phyloP scores from a whole-genome alignment of 1,284 basidiomycete species.

The Kalmanozyma brasiliensis region DNA sequence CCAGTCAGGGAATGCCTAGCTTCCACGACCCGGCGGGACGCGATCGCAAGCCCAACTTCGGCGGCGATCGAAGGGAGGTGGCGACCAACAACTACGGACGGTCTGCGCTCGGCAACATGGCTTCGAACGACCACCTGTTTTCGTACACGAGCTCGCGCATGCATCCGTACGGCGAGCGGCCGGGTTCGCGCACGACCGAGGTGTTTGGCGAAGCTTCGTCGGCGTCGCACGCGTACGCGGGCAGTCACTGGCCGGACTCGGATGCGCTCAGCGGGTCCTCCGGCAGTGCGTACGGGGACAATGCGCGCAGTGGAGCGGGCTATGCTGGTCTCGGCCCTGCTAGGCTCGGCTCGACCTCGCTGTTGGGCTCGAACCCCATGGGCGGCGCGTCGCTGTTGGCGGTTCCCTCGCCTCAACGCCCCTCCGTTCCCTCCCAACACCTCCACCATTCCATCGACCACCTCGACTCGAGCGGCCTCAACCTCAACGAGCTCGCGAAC shows the following conservation, averaged over 20 bases:
- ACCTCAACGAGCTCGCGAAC: slow-evolving; percentile 1
- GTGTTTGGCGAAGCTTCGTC: slow-evolving; percentile 5
- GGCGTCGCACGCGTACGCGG: slow-evolving; percentile 1
- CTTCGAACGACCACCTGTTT: slow-evolving; percentile 5
- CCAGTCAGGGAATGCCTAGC: slow-evolving; percentile 1
- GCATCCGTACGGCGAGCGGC: slow-evolving; percentile 33
- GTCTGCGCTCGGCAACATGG: slow-evolving; percentile 5
- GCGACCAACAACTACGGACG: slow-evolving; percentile 11
- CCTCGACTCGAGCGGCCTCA: slow-evolving; percentile 12
- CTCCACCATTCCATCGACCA: slow-evolving; percentile 14
- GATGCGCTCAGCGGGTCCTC: slow-evolving; percentile 9
- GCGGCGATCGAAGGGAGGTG: slow-evolving; percentile 15
- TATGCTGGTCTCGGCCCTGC: background rate
- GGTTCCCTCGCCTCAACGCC: slow-evolving; percentile 9
- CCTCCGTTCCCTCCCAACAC: slow-evolving; percentile 29
- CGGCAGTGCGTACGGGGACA: slow-evolving; percentile 13
- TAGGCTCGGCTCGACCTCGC: slow-evolving; percentile 1
- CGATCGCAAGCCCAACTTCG: slow-evolving; percentile 14
- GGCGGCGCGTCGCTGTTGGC: slow-evolving; percentile 12
- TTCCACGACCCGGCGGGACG: slow-evolving; percentile 16
- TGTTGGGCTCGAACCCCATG: slow-evolving; percentile 7
- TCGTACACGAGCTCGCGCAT: slow-evolving; percentile 22
- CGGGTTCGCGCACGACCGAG: slow-evolving; percentile 6
- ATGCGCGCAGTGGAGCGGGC: slow-evolving; percentile 2
- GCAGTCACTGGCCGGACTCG: slow-evolving; percentile 22